Evolutionary conservation across 2,329 filamentous ascomycete genomes (phyloP).

Genomic region (Colletotrichum musicola): DNA sequence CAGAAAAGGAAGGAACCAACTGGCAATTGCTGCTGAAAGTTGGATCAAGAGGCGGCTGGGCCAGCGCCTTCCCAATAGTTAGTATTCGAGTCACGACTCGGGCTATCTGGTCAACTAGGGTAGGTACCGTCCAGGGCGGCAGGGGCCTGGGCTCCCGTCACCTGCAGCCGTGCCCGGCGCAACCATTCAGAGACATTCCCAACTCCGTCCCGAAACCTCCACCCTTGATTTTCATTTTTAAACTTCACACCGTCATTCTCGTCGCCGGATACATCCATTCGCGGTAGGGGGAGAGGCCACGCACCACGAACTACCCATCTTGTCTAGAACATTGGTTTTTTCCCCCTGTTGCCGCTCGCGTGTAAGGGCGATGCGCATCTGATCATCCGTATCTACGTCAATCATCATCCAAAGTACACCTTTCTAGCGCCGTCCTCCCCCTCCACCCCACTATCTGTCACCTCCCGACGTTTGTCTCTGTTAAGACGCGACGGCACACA

Average conservation of each 20-base stretch:
- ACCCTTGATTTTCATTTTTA: not conserved
- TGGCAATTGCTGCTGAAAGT: too few relatives aligned
- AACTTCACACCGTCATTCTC: not conserved
- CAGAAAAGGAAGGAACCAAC: not conserved
- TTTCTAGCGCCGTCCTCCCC: constrained; percentile 3
- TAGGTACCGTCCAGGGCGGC: too few relatives aligned
- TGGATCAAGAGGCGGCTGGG: not conserved
- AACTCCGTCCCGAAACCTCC: constrained; percentile 19
- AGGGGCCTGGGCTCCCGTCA: constrained; percentile 11
- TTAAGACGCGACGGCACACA: not conserved
- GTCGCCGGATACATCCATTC: constrained; percentile 28
- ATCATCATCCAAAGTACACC: not conserved
- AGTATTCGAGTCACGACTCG: constrained; percentile 15
- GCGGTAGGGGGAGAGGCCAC: too few relatives aligned
- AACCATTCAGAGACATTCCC: constrained; percentile 31
- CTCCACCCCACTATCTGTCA: not conserved
- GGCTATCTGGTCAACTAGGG: not conserved
- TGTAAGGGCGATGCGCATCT: not conserved
- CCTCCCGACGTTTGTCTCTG: not conserved
- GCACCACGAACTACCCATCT: not conserved
- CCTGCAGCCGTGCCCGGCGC: constrained; percentile 2
- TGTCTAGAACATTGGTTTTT: constrained; percentile 8
- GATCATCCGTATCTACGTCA: constrained; percentile 2
- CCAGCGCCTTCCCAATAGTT: not conserved
- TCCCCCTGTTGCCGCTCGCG: too few relatives aligned